These are phyloP conservation scores for Aurantiochytrium sp. DNA, from an alignment of 108 stramenopile species.

Conservation along the genomic window DNA sequence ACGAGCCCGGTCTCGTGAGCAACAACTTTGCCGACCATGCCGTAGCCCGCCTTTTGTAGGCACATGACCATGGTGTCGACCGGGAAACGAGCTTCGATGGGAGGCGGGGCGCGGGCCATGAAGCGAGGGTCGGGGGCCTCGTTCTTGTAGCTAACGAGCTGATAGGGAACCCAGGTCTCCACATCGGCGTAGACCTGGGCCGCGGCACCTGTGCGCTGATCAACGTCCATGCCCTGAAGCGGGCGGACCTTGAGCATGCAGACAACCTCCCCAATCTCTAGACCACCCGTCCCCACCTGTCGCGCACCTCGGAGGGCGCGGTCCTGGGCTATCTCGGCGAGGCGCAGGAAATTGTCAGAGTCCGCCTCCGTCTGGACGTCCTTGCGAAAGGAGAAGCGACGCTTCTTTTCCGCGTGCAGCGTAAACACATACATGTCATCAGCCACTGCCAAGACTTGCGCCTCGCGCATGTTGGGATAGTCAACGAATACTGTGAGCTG, in stretches of 20 bases:
- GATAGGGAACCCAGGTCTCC: slow-evolving; percentile 88
- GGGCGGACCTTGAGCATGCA: slow-evolving; percentile 72
- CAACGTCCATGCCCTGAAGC: slow-evolving; percentile 84
- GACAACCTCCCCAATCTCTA: slow-evolving; percentile 74
- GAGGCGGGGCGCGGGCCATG: slow-evolving; percentile 37
- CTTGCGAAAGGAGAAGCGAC: slow-evolving; percentile 21
- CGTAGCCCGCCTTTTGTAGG: slow-evolving; percentile 57
- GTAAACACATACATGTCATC: not conserved
- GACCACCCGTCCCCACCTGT: slow-evolving; percentile 40
- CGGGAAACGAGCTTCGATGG: slow-evolving; percentile 76
- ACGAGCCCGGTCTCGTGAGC: slow-evolving; percentile 46
- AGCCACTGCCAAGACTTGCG: not conserved
- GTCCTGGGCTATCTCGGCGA: not conserved
- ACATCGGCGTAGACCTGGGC: slow-evolving; percentile 70
- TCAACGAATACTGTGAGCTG: not conserved
- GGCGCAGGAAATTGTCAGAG: not conserved
- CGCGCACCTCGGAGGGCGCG: not conserved
- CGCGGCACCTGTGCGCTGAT: slow-evolving; percentile 69
- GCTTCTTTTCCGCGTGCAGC: not conserved
- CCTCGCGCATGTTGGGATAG: not conserved
- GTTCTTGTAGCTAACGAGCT: slow-evolving; percentile 75
- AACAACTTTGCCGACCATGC: slow-evolving; percentile 40
- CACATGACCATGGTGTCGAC: slow-evolving; percentile 62
- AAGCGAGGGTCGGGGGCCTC: slow-evolving; percentile 92
- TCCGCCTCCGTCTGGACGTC: not conserved